Percentiles rank a stretch among this genome's conserved stretches.
Evolutionary conservation across 306 rosid species (phyloP).

Genomic region (Vigna radiata): DNA sequence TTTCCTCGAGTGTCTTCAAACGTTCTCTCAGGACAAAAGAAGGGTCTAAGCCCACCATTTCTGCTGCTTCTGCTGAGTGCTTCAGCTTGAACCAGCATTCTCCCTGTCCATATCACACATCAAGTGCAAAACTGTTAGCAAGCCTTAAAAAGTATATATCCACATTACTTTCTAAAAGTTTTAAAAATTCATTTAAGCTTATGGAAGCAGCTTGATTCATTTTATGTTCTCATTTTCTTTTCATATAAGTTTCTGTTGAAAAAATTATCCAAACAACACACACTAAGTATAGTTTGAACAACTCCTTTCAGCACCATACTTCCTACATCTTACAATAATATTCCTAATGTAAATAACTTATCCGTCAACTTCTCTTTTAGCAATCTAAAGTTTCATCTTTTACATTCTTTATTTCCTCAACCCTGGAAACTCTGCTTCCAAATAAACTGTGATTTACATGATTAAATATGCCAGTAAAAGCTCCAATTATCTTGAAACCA

Average conservation of each 20-base stretch:
- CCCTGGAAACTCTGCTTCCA: neutral
- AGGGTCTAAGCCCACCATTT: constrained; percentile 48
- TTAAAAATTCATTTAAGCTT: neutral
- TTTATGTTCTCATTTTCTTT: neutral
- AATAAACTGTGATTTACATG: constrained; percentile 22
- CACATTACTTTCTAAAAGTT: constrained; percentile 6
- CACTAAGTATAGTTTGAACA: neutral
- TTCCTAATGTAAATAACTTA: neutral
- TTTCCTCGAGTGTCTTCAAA: constrained; percentile 71
- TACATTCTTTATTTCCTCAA: too few relatives aligned
- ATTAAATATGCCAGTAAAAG: constrained; percentile 3
- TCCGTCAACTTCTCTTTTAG: neutral
- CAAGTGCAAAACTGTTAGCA: neutral
- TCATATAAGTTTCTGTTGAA: neutral
- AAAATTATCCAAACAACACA: neutral
- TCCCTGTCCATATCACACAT: constrained; percentile 56
- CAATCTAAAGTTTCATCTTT: too few relatives aligned
- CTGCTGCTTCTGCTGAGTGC: constrained; percentile 48
- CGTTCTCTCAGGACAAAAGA: constrained; percentile 57
- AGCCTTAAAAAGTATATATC: too few relatives aligned
- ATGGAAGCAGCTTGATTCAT: neutral
- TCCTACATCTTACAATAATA: neutral
- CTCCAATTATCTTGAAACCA: constrained; percentile 9
- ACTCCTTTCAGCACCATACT: neutral
- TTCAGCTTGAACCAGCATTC: constrained; percentile 81